phyloP scores from a whole-genome alignment of 805 yeast species.

The Saturnispora serradocipensis region DNA sequence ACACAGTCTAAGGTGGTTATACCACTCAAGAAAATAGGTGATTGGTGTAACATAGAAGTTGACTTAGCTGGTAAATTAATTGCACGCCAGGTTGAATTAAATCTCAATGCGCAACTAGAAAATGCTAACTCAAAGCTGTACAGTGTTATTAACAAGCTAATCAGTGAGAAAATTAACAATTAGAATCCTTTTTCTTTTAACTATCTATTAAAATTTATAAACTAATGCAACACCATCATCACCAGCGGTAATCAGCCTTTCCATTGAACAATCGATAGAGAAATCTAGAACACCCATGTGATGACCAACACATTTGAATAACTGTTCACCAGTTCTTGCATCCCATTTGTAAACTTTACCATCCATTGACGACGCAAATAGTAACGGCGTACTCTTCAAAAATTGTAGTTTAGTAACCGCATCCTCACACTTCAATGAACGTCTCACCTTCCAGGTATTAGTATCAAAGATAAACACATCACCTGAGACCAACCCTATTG shows the following conservation, averaged over 20 bases:
- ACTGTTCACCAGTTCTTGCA: conserved; percentile 70
- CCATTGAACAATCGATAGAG: conserved; percentile 54
- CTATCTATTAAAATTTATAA: conserved; percentile 25
- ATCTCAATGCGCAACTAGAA: conserved; percentile 44
- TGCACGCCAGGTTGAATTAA: conserved; percentile 68
- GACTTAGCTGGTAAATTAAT: conserved; percentile 89
- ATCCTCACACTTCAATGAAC: conserved; percentile 59
- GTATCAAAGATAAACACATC: conserved; percentile 76
- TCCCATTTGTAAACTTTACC: conserved; percentile 86
- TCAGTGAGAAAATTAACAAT: conserved; percentile 33
- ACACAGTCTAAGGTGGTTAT: conserved; percentile 77
- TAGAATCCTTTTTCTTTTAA: not conserved
- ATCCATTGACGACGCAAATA: conserved; percentile 72
- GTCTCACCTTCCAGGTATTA: conserved; percentile 79
- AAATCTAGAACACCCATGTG: conserved; percentile 91
- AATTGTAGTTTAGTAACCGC: conserved; percentile 77
- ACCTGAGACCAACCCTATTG: conserved; percentile 86
- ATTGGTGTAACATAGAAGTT: conserved; percentile 80
- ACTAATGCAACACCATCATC: conserved; percentile 92
- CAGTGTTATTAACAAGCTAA: conserved; percentile 37
- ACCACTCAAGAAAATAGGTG: conserved; percentile 56
- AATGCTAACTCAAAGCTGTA: conserved; percentile 42
- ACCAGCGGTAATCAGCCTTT: conserved; percentile 80
- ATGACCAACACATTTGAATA: conserved; percentile 82
- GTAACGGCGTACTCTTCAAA: conserved; percentile 40